Evolutionary conservation across 139 green algal species (phyloP), one percentile per base, ranked within the genome.

Genomic region (Coccomyxa sp.): DNA sequence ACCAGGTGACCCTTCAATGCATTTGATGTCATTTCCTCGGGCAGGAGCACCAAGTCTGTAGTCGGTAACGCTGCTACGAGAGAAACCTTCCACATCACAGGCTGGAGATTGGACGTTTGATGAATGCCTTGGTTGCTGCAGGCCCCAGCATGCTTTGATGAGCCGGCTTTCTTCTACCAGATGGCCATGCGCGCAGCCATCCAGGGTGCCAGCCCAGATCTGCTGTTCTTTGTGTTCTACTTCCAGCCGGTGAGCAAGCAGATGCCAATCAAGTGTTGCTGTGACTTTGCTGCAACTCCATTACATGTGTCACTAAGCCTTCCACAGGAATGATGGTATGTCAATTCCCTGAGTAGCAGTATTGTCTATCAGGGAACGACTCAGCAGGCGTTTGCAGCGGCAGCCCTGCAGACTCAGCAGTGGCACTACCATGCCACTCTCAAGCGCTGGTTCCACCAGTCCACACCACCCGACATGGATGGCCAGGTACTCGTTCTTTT

Each of bases 171-270:
- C 71, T 77, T 77, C 31, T 25, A 77, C 71, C 28, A 77, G 71
- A 31, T 77, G 21, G 71, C 71, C n/a, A 16, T 27, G 21, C 16
- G 27, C 27, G n/a, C n/a, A 38, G 71, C 79, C 9, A 84, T 59
- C 77, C 28, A 68, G 17, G 57, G 71, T 32, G 67, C 82, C 21
- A 78, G 38, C 57, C 71, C 31, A 13, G 85, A 89, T 27, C 83
- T 80, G 10, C n/a, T 31, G 57, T 87, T 89, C 67, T 87, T 87
- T 27, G 77, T 79, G 0, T 89, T 89, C 60, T 89, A 83, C 58
- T 85, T 85, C 59, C 74, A 87, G 84, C 59, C 60, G 59, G 84
- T 28, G n/a, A 51, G 60, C 18, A 17, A 25, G 14, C 71, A 51
- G 27, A 71, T 28, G 63, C 63, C 63, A 71, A 25, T 28, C 63